Evolutionary conservation across 352 stramenopile genomes (phyloP).

Genomic region (Peronospora farinosa): DNA sequence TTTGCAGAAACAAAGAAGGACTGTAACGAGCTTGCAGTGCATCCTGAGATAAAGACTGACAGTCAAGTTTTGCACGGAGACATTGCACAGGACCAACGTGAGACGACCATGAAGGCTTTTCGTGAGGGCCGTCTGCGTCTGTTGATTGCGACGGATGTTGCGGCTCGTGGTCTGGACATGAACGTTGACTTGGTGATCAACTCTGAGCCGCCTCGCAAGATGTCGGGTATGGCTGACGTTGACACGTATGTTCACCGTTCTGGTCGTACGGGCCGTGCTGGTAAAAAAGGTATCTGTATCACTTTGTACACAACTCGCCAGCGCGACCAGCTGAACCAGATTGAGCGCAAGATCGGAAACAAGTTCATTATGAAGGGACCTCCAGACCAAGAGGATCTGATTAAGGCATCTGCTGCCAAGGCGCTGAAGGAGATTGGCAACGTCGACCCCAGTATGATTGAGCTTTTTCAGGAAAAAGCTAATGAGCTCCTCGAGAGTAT

Average conservation of each 20-base stretch:
- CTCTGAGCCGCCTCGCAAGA: slow-evolving; percentile 86
- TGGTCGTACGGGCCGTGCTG: slow-evolving; percentile 94
- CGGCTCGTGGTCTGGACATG: slow-evolving; percentile 95
- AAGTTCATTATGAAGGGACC: slow-evolving; percentile 86
- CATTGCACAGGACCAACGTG: slow-evolving; percentile 94
- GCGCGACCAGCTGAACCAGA: slow-evolving; percentile 63
- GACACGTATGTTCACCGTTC: slow-evolving; percentile 98
- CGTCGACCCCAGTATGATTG: slow-evolving; percentile 67
- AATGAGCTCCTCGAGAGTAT: slow-evolving; percentile 56
- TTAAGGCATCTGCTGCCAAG: slow-evolving; percentile 77
- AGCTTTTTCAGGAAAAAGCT: slow-evolving; percentile 70
- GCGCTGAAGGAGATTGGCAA: slow-evolving; percentile 79
- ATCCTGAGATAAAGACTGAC: slow-evolving; percentile 84
- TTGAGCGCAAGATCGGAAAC: slow-evolving; percentile 86
- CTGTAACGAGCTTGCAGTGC: slow-evolving; percentile 89
- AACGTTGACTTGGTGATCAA: slow-evolving; percentile 96
- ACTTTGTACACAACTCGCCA: slow-evolving; percentile 91
- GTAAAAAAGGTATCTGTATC: slow-evolving; percentile 94
- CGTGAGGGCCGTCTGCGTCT: slow-evolving; percentile 91
- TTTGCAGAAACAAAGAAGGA: slow-evolving; percentile 94
- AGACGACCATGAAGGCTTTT: slow-evolving; percentile 97
- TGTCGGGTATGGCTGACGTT: slow-evolving; percentile 83
- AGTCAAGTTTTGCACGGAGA: slow-evolving; percentile 93
- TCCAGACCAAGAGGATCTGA: slow-evolving; percentile 81
- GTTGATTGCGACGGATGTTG: slow-evolving; percentile 95